Evolutionary conservation across 2,329 filamentous ascomycete genomes (phyloP).

Genomic region (Pyricularia sp.): DNA sequence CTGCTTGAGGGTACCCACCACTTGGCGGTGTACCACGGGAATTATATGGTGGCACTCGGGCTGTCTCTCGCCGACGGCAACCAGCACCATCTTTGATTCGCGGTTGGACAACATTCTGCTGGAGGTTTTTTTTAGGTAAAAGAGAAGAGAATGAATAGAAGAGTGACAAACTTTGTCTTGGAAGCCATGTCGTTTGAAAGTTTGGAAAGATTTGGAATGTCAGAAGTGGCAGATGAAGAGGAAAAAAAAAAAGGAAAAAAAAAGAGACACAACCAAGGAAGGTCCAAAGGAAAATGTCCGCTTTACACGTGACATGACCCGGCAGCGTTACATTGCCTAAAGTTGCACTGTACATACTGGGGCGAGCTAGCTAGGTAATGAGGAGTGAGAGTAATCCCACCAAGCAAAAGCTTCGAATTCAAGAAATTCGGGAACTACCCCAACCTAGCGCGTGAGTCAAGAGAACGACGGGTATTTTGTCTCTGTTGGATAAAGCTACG

Average conservation of each 20-base stretch:
- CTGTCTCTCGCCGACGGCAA: conserved; percentile 1
- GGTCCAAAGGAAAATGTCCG: too few species aligned
- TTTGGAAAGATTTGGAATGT: not conserved
- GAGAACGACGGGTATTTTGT: not conserved
- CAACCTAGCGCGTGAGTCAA: not conserved
- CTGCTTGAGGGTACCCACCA: not conserved
- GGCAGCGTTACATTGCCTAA: not conserved
- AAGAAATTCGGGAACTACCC: conserved; percentile 8
- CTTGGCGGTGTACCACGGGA: not conserved
- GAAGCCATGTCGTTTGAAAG: not conserved
- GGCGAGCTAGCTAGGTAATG: not conserved
- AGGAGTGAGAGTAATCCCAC: not conserved
- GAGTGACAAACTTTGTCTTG: not conserved
- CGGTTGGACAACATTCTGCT: not conserved
- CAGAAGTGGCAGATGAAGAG: not conserved
- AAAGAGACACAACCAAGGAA: not conserved
- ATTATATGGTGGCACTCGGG: not conserved
- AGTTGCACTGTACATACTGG: not conserved
- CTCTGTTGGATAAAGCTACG: not conserved
- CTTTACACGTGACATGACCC: not conserved
- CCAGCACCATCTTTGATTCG: not conserved
- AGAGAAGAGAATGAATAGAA: not conserved
- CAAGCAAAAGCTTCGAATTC: not conserved
- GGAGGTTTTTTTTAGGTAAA: not conserved
- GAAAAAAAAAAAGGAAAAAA: not conserved